Evolutionary conservation across 148 eudicot genomes (phyloP).

Genomic region (Camellia sinensis): DNA sequence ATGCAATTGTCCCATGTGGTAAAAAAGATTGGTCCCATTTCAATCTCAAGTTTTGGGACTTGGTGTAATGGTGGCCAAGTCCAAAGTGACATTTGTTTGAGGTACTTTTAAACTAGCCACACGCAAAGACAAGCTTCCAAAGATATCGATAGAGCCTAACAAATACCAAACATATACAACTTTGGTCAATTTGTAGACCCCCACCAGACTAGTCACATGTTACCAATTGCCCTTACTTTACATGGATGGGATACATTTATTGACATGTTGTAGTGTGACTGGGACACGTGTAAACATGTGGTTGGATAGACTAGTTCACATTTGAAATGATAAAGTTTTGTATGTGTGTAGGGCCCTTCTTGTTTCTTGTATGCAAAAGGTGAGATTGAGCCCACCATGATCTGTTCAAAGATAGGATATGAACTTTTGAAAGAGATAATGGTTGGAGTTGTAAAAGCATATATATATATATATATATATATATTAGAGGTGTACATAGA

Average conservation of each 20-base stretch:
- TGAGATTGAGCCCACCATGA: slow-evolving; percentile 5
- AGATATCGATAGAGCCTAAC: background rate
- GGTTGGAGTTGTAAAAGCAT: background rate
- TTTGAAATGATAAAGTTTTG: background rate
- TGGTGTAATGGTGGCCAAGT: background rate
- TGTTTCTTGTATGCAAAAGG: background rate
- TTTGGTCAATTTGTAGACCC: slow-evolving; percentile 11
- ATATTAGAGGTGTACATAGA: too few species aligned
- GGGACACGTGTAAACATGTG: slow-evolving; percentile 7
- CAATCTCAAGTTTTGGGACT: background rate
- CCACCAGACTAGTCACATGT: background rate
- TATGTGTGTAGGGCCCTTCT: background rate
- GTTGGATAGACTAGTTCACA: background rate
- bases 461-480: too few species aligned
- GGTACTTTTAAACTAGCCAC: background rate
- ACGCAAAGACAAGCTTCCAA: background rate
- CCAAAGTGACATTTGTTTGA: background rate
- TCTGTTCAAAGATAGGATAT: slow-evolving; percentile 6
- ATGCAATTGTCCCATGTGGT: too few species aligned
- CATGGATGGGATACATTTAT: background rate
- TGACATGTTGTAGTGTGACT: slow-evolving; percentile 5
- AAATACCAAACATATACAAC: background rate
- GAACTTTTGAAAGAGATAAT: background rate
- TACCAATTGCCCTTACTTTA: background rate
- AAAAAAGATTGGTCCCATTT: background rate